These are phyloP conservation scores for Auricularia sp. DNA, from an alignment of 768 basidiomycete species.

Conservation along the genomic window DNA sequence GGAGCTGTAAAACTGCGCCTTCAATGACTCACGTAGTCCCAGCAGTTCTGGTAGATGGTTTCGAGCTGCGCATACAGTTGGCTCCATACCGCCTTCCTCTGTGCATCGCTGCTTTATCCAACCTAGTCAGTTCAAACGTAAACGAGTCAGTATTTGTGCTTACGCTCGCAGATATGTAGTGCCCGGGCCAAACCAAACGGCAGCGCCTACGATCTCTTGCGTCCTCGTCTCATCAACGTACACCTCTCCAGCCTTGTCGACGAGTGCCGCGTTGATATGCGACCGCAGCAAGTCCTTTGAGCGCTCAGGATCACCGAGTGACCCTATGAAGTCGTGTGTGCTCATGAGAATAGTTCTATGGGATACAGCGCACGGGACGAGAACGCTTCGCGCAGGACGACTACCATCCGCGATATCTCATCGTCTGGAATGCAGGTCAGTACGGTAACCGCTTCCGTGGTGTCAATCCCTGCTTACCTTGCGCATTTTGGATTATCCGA, in stretches of 20 bases:
- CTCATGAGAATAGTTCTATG: background rate
- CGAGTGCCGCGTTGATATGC: background rate
- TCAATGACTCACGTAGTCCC: conserved; percentile 1
- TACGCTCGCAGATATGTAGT: conserved; percentile 1
- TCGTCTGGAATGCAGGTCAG: background rate
- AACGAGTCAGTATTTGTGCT: background rate
- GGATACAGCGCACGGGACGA: background rate
- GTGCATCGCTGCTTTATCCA: conserved; percentile 1
- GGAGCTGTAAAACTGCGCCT: background rate
- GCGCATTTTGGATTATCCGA: too few species aligned
- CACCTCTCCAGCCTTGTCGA: background rate
- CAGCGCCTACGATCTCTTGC: conserved; percentile 2
- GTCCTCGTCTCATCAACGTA: background rate
- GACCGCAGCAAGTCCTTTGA: background rate
- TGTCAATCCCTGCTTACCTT: background rate
- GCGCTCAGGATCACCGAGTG: background rate
- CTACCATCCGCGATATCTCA: background rate
- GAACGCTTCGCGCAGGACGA: background rate
- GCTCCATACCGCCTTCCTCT: conserved; percentile 2
- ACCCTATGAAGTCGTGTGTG: background rate
- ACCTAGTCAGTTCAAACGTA: background rate
- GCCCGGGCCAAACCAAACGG: conserved; percentile 5
- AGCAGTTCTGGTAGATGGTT: conserved; percentile 1
- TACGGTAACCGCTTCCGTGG: background rate
- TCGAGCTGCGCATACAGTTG: background rate